Evolutionary conservation across 345 rosid genomes (phyloP).

Genomic region (Litchi chinensis): DNA sequence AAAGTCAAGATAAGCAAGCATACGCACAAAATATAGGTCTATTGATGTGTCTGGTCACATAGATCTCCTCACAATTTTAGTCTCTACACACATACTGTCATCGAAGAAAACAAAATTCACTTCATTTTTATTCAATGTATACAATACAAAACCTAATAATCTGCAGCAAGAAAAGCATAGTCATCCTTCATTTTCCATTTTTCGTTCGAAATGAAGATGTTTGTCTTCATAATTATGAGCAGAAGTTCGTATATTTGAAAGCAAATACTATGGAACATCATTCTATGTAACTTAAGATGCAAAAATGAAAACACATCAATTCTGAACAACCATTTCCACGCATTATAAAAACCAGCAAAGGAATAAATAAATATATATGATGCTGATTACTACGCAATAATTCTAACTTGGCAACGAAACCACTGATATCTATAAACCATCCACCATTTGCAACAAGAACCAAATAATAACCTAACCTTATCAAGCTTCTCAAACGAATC

Average conservation of each 20-base stretch:
- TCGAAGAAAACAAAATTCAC: neutral
- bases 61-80: neutral
- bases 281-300: neutral
- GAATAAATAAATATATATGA: neutral
- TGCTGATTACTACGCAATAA: neutral
- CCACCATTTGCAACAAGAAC: neutral
- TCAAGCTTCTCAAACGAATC: constrained; percentile 94
- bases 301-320: no score
- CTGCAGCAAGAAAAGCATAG: neutral
- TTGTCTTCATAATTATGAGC: neutral
- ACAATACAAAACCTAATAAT: neutral
- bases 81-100: neutral
- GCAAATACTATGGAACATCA: neutral
- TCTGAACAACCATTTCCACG: no score
- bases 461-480: constrained; percentile 54
- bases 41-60: neutral
- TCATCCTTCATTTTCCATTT: neutral
- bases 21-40: neutral
- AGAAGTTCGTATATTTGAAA: neutral
- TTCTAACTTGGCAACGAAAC: neutral
- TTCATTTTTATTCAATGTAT: neutral
- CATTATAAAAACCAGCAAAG: neutral
- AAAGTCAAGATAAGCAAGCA: neutral
- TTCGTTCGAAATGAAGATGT: neutral
- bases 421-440: neutral